phyloP scores from a whole-genome alignment of 2,329 filamentous ascomycete species.

The Penicillium psychrosexuale region DNA sequence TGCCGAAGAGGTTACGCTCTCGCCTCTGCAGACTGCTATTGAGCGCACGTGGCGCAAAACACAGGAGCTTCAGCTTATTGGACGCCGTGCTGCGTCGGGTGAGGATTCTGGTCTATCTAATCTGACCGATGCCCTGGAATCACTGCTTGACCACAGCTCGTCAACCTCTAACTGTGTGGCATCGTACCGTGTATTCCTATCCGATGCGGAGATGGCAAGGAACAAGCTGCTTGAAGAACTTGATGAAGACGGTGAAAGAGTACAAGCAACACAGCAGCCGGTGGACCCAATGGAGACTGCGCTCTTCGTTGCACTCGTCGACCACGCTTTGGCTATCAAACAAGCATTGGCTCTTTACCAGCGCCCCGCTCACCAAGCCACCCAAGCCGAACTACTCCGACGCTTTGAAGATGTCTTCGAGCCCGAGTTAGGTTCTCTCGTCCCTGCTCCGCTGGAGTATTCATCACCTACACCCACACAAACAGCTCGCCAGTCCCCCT shows the following conservation, averaged over 20 bases:
- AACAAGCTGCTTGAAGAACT: constrained; percentile 43
- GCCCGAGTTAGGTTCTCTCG: constrained; percentile 63
- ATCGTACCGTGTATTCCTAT: constrained; percentile 71
- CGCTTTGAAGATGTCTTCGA: constrained; percentile 50
- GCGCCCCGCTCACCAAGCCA: constrained; percentile 54
- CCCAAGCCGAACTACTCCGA: constrained; percentile 38
- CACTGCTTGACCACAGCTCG: constrained; percentile 73
- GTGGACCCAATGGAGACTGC: constrained; percentile 66
- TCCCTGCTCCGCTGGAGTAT: constrained; percentile 38
- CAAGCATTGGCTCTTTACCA: constrained; percentile 70
- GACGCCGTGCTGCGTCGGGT: constrained; percentile 69
- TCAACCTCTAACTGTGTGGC: constrained; percentile 72
- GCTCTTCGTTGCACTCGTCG: constrained; percentile 78
- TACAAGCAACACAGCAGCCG: constrained; percentile 50
- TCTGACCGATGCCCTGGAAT: constrained; percentile 70
- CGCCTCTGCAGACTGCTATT: constrained; percentile 79
- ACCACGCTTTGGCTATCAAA: constrained; percentile 85
- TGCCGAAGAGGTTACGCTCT: constrained; percentile 63
- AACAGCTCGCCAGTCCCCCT: constrained; percentile 39
- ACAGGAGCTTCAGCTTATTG: constrained; percentile 72
- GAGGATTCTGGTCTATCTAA: constrained; percentile 67
- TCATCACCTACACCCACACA: constrained; percentile 38
- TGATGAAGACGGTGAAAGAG: constrained; percentile 48
- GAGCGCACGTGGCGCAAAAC: constrained; percentile 91
- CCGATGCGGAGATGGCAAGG: constrained; percentile 44